Evolutionary conservation across 805 yeast species (phyloP), one percentile per base, ranked within the genome.

Genomic region (Nakazawaea ishiwadae): DNA sequence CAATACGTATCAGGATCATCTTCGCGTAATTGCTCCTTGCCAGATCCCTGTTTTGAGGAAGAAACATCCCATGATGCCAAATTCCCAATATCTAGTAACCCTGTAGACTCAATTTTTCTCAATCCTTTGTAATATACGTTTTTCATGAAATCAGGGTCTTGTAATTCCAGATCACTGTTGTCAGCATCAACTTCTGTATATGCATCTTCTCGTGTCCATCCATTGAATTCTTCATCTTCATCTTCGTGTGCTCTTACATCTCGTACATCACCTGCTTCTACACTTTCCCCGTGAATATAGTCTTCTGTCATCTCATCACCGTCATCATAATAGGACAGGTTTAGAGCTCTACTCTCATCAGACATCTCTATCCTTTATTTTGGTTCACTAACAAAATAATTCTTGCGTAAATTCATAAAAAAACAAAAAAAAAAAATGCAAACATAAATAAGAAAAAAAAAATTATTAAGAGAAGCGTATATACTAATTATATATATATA

Each of bases 11-110:
- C 69, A 0, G 91, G 84, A 4, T 79, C 70, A 51, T 83, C 89
- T 39, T 85, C 86, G 23, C 93, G 65, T 5, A 91, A 66, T 51
- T 81, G 81, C n/a, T 64, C 64, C 16, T 87, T 70, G 0, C 93
- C 93, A 51, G 68, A 79, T 0, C 88, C 93, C 8, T 72, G 72
- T 52, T 90, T 91, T 52, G 42, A 63, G 0, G 96, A 83, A 1
- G 96, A 84, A 0, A 87, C 79, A 28, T 79, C 72, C 96, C 97
- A 93, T 18, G 81, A 71, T 0, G 95, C 98, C 15, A 84, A 65
- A 14, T 81, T 77, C 1, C 96, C 87, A 8, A 91, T 71, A 54
- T 93, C 96, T 0, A 77, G 66, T 14, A 86, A 57, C 10, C 84
- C 87, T 23, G 66, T 53, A 10, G 63, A 56, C 44, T 83, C 89